Evolutionary conservation across 768 basidiomycete species (phyloP), one percentile per base, ranked within the genome.

Genomic region (Strobilomyces echinocephalus): DNA sequence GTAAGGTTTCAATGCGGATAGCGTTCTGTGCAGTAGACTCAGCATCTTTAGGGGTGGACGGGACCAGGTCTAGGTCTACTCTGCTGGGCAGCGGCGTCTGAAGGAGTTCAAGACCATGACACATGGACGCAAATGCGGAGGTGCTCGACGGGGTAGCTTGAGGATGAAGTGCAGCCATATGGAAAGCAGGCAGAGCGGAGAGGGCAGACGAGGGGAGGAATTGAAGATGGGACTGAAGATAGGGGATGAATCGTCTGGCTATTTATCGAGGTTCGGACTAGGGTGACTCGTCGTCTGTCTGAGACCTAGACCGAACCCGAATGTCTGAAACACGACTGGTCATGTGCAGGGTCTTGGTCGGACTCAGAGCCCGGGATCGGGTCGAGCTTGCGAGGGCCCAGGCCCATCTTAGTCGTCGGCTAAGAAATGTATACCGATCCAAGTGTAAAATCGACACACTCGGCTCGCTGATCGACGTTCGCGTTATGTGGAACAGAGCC

Each of bases 81-180:
- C 48, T 30, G 14, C 31, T n/a, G 4, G 46, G 34, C 3, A 59
- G 40, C 15, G 28, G 18, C 35, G 45, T 33, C 31, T 42, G 46
- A 30, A 52, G 26, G 20, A 55, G 36, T 34, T 35, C 45, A 18
- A 36, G 39, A 49, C 26, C 20, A 8, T 5, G 11, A 34, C 30
- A 50, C 35, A 51, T 34, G 28, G 48, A 43, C 7, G 52, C 14
- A 34, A 57, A 39, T 7, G 46, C 28, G 38, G 49, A 53, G 34
- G 28, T 18, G 26, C 9, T 51, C 26, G 49, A 46, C 15, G 44
- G 26, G 16, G 41, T 38, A 38, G 4, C 11, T 11, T 41, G 20
- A 6, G 24, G 3, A 21, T 5, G 35, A 35, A 52, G 20, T 12
- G 43, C 31, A 46, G 36, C 28, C 60, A 62, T 62, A 31, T 12